Percentiles rank a stretch among this genome's conserved stretches.
phyloP scores from a whole-genome alignment of 441 rosid genomes.

The Corymbia calophylla region DNA sequence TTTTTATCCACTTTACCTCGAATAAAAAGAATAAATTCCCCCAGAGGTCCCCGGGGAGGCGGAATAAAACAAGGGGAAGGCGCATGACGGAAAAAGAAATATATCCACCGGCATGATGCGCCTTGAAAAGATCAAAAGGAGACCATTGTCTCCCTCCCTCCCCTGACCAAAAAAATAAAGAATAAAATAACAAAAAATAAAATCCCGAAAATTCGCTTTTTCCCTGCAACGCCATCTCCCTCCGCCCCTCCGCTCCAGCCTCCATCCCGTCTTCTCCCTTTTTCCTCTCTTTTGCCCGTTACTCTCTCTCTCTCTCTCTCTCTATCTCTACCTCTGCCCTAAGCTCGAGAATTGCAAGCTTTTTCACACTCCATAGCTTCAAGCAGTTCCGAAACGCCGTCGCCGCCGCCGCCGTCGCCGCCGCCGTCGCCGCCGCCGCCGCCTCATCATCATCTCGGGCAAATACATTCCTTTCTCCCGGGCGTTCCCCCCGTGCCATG shows the following conservation, averaged over 20 bases:
- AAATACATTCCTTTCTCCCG: neutral
- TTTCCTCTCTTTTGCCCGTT: neutral
- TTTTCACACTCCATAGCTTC: neutral
- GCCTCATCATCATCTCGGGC: too few species aligned
- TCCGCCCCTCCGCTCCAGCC: neutral
- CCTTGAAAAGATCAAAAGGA: neutral
- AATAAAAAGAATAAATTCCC: too few species aligned
- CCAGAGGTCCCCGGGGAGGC: neutral
- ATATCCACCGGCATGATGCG: neutral
- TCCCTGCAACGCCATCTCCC: neutral
- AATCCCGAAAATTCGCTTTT: neutral
- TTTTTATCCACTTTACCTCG: too few species aligned
- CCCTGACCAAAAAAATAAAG: neutral
- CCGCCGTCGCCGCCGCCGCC: neutral
- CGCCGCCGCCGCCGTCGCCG: neutral
- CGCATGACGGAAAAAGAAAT: neutral
- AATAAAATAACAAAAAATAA: neutral
- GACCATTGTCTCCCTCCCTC: neutral
- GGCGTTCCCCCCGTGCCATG: slow-evolving; percentile 18
- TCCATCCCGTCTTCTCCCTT: neutral
- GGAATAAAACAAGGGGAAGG: neutral
- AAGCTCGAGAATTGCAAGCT: neutral
- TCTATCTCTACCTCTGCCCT: neutral
- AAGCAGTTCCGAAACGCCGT: neutral
- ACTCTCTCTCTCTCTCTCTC: neutral